Conservation (phyloP, 192 early-diverging fungal species). For the Coemansia sp. region DNA sequence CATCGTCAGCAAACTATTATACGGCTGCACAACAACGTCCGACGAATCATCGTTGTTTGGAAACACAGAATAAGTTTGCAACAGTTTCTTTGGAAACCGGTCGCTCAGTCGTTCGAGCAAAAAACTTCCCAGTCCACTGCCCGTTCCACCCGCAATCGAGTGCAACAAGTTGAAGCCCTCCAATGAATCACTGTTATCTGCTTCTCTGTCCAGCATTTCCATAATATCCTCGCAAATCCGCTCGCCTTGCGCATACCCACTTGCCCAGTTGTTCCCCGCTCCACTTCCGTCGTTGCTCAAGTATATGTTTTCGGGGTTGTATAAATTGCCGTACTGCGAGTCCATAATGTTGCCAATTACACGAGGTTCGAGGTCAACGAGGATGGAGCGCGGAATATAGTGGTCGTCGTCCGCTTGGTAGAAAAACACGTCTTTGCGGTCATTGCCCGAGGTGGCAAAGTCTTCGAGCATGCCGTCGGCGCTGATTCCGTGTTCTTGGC, state of each 20-base stretch:
- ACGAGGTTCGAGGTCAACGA: conserved; percentile 91
- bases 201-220: conserved; percentile 97
- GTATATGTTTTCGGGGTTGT: conserved; percentile 97
- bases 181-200: conserved; percentile 89
- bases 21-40: conserved; percentile 97
- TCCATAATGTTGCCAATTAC: conserved; percentile 89
- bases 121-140: conserved; percentile 94
- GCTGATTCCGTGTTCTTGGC: conserved; percentile 93
- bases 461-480: conserved; percentile 92
- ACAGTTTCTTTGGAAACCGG: conserved; percentile 94
- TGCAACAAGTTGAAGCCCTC: conserved; percentile 97
- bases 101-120: conserved; percentile 90
- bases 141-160: conserved; percentile 97
- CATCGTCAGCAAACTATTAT: conserved; percentile 91
- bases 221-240: conserved; percentile 86
- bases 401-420: conserved; percentile 99
- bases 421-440: conserved; percentile 98
- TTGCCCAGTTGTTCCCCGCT: conserved; percentile 97
- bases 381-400: conserved; percentile 91
- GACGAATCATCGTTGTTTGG: conserved; percentile 92
- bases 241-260: conserved; percentile 86
- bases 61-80: conserved; percentile 98
- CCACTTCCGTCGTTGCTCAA: conserved; percentile 91
- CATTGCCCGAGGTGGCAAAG: conserved; percentile 81
- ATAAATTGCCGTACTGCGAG: conserved; percentile 86